Evolutionary conservation across 1,139 yeast species (phyloP), one percentile per base, ranked within the genome.

Genomic region (Petasospora fabianii): DNA sequence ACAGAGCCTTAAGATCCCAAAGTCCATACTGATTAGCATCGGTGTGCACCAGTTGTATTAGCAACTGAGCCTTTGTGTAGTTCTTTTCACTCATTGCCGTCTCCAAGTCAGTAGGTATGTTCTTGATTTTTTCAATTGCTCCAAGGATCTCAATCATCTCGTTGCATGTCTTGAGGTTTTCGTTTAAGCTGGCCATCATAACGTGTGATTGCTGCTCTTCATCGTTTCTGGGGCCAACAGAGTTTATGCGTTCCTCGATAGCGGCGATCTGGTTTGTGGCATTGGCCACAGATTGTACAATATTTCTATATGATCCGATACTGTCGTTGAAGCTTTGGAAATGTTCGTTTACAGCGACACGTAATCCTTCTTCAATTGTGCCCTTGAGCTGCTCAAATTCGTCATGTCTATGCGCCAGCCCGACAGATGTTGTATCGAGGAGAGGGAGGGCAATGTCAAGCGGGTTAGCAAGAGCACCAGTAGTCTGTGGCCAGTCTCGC

Each of bases 381-480:
- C 66, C 66, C 42, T 76, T 73, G 39, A 81, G 55, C 39, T 68
- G 69, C 34, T 68, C 61, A 49, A 84, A 84, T 37, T 81, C 84
- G 0, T 69, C 67, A 41, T 71, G 69, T 47, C 81, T 75, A 54
- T 82, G 82, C 1, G 95, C 95, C 54, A 84, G 64, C 0, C 97
- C 97, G 24, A 88, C 95, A 1, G 96, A 84, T 3, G 95, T 80
- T 51, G 80, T 82, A 59, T 90, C 97, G 51, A 87, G 67, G 43
- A 90, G 67, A 0, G 92, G 77, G 33, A 90, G 68, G 0, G 96
- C 96, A 41, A 83, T 68, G 53, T 87, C 96, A 31, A 90, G 69
- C 1, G 96, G 95, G 58, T 86, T 87, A 37, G 94, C 70, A 43
- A 69, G 58, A 45, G 68, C 66, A 24, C 62, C 59, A 32, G 68